Evolutionary conservation across 495 filamentous ascomycete species (phyloP).

Genomic region (Pyrenula massariospora): DNA sequence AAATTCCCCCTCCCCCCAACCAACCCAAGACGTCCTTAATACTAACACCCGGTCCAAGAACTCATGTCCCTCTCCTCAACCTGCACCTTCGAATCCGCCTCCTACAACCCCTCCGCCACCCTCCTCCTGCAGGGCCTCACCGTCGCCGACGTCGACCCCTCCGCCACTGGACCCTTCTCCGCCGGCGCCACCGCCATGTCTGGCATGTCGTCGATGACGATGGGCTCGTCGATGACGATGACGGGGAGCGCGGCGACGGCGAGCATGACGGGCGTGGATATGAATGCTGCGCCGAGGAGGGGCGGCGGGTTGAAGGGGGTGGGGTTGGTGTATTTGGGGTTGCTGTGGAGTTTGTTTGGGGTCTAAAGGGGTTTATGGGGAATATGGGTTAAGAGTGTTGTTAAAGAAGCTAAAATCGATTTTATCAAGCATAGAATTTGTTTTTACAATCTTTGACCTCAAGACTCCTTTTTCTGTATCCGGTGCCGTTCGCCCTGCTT

Average conservation of each 20-base stretch:
- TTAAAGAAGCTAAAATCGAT: too few relatives aligned
- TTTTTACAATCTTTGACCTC: too few relatives aligned
- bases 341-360: background rate
- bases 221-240: background rate
- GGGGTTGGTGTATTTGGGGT: background rate
- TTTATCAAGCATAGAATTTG: too few relatives aligned
- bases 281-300: background rate
- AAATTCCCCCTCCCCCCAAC: too few relatives aligned
- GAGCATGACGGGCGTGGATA: background rate
- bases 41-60: background rate
- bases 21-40: too few relatives aligned
- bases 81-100: background rate
- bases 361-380: background rate
- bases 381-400: too few relatives aligned
- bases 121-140: background rate
- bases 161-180: background rate
- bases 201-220: background rate
- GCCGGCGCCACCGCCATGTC: background rate
- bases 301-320: background rate
- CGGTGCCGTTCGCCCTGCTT: too few relatives aligned
- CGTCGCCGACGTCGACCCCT: background rate
- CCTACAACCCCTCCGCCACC: background rate
- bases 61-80: background rate
- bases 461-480: too few relatives aligned
- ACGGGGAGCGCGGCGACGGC: background rate